A percentile compares a stretch with the other conserved stretches of the same genome.
Evolutionary conservation across 352 stramenopile species (phyloP).

Genomic region (Globisporangium echinulatum): DNA sequence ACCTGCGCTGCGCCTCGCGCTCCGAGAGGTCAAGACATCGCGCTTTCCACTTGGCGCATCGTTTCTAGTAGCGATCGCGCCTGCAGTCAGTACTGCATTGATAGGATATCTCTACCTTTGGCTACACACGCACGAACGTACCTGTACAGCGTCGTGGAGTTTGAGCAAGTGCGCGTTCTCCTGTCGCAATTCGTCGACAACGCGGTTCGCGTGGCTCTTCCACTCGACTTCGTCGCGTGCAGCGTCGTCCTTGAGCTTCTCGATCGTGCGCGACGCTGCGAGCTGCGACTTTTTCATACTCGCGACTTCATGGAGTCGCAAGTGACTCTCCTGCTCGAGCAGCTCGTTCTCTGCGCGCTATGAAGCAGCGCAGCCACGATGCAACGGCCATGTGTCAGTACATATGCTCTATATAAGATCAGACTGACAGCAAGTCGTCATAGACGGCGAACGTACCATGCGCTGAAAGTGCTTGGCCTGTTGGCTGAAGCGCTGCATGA

Average conservation of each 20-base stretch:
- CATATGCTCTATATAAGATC: too few relatives aligned
- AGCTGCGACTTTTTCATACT: slow-evolving; percentile 62
- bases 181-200: slow-evolving; percentile 50
- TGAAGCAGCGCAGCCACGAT: too few relatives aligned
- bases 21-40: slow-evolving; percentile 43
- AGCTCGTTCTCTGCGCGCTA: slow-evolving; percentile 80
- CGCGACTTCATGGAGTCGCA: slow-evolving; percentile 52
- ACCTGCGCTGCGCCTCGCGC: slow-evolving; percentile 29
- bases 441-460: slow-evolving; percentile 30
- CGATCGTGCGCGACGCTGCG: slow-evolving; percentile 38
- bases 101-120: too few relatives aligned
- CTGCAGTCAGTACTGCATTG: background rate
- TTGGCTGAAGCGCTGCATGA: slow-evolving; percentile 70
- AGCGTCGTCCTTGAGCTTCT: slow-evolving; percentile 54
- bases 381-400: background rate
- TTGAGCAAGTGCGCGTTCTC: slow-evolving; percentile 56
- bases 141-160: slow-evolving; percentile 46
- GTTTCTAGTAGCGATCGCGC: slow-evolving; percentile 29
- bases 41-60: slow-evolving; percentile 65
- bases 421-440: background rate
- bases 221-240: slow-evolving; percentile 44
- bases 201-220: slow-evolving; percentile 41
- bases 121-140: slow-evolving; percentile 5
- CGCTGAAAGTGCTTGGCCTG: slow-evolving; percentile 62
- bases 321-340: slow-evolving; percentile 57